Percentiles rank a stretch among this genome's conserved stretches.
These are phyloP conservation scores for Tetrahymena elliotti DNA, from an alignment of 73 alveolate genomes.

Conservation along the genomic window DNA sequence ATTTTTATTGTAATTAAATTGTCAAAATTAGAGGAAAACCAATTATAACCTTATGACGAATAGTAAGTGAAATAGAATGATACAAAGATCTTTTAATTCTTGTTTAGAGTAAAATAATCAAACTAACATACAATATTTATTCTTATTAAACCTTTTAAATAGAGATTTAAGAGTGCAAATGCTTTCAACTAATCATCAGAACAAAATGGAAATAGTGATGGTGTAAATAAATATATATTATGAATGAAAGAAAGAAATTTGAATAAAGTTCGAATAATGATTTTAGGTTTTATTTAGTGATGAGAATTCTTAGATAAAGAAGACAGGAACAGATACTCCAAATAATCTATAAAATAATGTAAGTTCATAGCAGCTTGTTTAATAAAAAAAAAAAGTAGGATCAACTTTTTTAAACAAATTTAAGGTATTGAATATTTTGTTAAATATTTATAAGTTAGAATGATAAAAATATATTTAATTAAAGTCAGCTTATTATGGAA, in stretches of 20 bases:
- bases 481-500: neutral
- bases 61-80: neutral
- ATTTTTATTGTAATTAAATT: too few relatives aligned
- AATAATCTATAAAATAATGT: too few relatives aligned
- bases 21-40: neutral
- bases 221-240: neutral
- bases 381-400: neutral
- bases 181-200: neutral
- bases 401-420: neutral
- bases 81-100: too few relatives aligned
- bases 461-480: too few relatives aligned
- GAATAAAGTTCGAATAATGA: too few relatives aligned
- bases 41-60: neutral
- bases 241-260: too few relatives aligned
- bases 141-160: neutral
- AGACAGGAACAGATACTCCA: neutral
- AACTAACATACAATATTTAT: too few relatives aligned
- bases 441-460: too few relatives aligned
- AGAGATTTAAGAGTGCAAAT: neutral
- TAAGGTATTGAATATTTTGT: neutral
- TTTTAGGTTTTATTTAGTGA: neutral
- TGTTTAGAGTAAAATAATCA: neutral
- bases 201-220: neutral
- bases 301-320: neutral
- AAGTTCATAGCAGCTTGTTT: neutral